These are phyloP conservation scores for Cercospora sp. DNA, from an alignment of 2,329 filamentous ascomycete genomes.

Conservation along the genomic window DNA sequence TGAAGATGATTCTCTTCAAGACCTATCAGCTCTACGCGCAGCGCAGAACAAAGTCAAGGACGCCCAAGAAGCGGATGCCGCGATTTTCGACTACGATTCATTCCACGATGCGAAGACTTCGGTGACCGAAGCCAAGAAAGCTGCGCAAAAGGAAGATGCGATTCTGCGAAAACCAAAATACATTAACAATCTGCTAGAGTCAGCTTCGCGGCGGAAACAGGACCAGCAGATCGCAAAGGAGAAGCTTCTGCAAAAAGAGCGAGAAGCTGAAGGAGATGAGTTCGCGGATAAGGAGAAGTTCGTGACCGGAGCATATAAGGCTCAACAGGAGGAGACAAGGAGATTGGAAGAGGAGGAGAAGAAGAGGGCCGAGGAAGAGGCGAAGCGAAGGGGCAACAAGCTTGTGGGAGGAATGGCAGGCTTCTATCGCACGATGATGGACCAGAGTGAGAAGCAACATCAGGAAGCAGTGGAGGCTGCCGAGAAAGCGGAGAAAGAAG, in stretches of 20 bases:
- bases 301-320: slow-evolving; percentile 79
- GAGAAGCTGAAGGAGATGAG: slow-evolving; percentile 77
- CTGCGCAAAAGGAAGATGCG: slow-evolving; percentile 54
- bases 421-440: slow-evolving; percentile 74
- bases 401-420: slow-evolving; percentile 64
- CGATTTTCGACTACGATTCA: slow-evolving; percentile 81
- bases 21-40: slow-evolving; percentile 61
- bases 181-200: slow-evolving; percentile 71
- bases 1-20: slow-evolving; percentile 47
- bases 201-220: slow-evolving; percentile 73
- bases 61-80: slow-evolving; percentile 67
- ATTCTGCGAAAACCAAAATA: slow-evolving; percentile 70
- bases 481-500: slow-evolving; percentile 44
- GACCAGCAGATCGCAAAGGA: slow-evolving; percentile 77
- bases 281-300: slow-evolving; percentile 83
- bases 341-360: slow-evolving; percentile 71
- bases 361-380: slow-evolving; percentile 62
- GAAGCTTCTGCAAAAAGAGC: slow-evolving; percentile 74
- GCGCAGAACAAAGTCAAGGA: slow-evolving; percentile 63
- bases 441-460: slow-evolving; percentile 69
- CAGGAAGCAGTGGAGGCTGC: slow-evolving; percentile 68
- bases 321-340: slow-evolving; percentile 74
- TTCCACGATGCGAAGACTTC: slow-evolving; percentile 75
- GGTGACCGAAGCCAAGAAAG: slow-evolving; percentile 56
- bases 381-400: slow-evolving; percentile 64